Evolutionary conservation across 164 flowering plant genomes (phyloP).

Genomic region (Nelumbo lutea): DNA sequence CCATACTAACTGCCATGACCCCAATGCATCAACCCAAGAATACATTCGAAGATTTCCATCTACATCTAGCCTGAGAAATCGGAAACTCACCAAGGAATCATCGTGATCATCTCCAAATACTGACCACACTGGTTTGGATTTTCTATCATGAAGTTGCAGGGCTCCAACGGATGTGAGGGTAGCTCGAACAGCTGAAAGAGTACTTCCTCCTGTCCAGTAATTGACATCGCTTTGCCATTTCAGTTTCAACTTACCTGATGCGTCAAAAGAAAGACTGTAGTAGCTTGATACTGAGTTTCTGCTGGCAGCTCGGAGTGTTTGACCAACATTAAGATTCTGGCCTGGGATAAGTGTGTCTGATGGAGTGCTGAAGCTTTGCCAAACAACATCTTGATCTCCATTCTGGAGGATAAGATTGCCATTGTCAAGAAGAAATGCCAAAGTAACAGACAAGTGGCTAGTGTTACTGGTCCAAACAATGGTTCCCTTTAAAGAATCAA

Average conservation of each 20-base stretch:
- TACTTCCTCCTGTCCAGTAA: conserved; percentile 51
- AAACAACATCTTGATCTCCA: conserved; percentile 28
- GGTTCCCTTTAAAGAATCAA: conserved; percentile 36
- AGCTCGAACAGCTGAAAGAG: conserved; percentile 23
- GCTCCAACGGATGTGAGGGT: conserved; percentile 40
- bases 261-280: conserved; percentile 43
- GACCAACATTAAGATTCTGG: conserved; percentile 37
- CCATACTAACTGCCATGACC: conserved; percentile 60
- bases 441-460: conserved; percentile 36
- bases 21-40: conserved; percentile 46
- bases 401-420: conserved; percentile 63
- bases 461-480: conserved; percentile 53
- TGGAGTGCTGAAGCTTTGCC: conserved; percentile 70
- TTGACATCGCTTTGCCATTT: no score
- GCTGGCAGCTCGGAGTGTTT: conserved; percentile 35
- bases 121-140: conserved; percentile 46
- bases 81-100: conserved; percentile 32
- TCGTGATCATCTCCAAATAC: conserved; percentile 52
- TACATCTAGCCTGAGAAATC: conserved; percentile 63
- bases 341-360: conserved; percentile 64
- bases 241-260: conserved; percentile 24
- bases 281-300: background rate
- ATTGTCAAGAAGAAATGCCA: conserved; percentile 49
- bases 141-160: conserved; percentile 41
- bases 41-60: conserved; percentile 74